A percentile compares a stretch with the other conserved stretches of the same genome.
phyloP scores from a whole-genome alignment of 129 eudicot genomes.

The Apium graveolens region DNA sequence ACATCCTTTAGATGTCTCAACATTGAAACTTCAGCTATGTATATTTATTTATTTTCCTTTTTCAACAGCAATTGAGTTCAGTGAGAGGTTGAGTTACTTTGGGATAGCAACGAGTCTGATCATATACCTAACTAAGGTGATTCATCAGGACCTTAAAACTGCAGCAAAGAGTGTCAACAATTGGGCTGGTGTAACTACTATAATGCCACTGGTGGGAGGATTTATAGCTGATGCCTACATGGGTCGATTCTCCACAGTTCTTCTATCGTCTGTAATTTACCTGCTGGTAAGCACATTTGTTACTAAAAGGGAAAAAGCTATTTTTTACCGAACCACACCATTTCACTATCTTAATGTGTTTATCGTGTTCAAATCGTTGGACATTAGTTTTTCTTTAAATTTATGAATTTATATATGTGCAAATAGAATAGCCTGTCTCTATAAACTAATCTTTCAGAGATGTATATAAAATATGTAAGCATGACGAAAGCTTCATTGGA shows the following conservation, averaged over 20 bases:
- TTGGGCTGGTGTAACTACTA: constrained; percentile 74
- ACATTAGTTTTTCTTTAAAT: background rate
- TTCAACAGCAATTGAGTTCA: constrained; percentile 69
- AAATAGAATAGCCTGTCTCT: background rate
- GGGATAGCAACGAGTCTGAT: constrained; percentile 75
- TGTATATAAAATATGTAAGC: background rate
- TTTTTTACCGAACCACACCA: background rate
- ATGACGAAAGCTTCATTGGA: background rate
- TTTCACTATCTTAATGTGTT: background rate
- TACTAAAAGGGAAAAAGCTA: background rate
- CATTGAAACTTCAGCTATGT: background rate
- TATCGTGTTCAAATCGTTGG: background rate
- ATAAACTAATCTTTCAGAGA: too few relatives aligned
- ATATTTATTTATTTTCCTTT: background rate
- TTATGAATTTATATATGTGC: background rate
- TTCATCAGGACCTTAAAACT: constrained; percentile 68
- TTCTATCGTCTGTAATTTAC: constrained; percentile 48
- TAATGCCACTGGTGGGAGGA: constrained; percentile 83
- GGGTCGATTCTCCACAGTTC: constrained; percentile 68
- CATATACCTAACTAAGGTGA: constrained; percentile 61
- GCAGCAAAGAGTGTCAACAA: constrained; percentile 64
- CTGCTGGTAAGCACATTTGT: constrained; percentile 36
- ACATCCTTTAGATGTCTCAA: background rate
- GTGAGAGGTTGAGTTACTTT: constrained; percentile 80
- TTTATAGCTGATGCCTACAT: constrained; percentile 70